Base-by-base conservation (phyloP, 1,139 yeast genomes). In the Candida anutae region DNA sequence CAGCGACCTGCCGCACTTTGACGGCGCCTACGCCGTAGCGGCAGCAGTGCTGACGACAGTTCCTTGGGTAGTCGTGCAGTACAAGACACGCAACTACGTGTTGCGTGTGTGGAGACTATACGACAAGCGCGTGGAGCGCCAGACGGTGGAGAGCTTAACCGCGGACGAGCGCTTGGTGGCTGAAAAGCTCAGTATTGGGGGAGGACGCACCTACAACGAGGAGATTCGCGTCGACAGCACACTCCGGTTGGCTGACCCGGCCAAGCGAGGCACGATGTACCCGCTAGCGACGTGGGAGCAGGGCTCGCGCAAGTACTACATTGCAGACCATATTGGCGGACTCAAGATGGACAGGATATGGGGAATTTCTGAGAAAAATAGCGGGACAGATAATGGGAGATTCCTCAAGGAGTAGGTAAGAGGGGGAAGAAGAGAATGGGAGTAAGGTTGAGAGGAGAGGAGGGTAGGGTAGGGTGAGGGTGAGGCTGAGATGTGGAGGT, bases 271-370 rank as follows among this genome's bases (percentile, higher is more conserved):
- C 3, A 20, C 15, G 9, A 17, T 17, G 13, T 42, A 62, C 22
- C 81, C 87, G 1, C 77, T 75, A 58, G 64, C 71, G 17, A 69
- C 76, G 28, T 75, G 90, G 79, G 58, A 67, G 25, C 69, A 69
- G 24, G 45, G 40, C 10, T 68, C 66, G 21, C 46, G 54, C 5
- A 54, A 58, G 45, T 21, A 74, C 48, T 80, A 75, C 41, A 69
- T 83, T 3, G 72, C 69, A 6, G 94, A 83, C 45, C 79, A 82
- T 38, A 62, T 80, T 25, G 93, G 94, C 3, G 94, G 94, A 1
- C 58, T 80, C 45, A 74, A 74, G 39, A 83, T 83, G 94, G 94
- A 83, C 43, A 58, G 94, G 31, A 49, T 83, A 4, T 78, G 94
- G 90, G 87, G 90, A 2, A 69, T 81, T 12, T 72, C 80, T 4